Evolutionary conservation across 73 alveolate species (phyloP), one percentile per base, ranked within the genome.

Genomic region (Symbiodinium natans): DNA sequence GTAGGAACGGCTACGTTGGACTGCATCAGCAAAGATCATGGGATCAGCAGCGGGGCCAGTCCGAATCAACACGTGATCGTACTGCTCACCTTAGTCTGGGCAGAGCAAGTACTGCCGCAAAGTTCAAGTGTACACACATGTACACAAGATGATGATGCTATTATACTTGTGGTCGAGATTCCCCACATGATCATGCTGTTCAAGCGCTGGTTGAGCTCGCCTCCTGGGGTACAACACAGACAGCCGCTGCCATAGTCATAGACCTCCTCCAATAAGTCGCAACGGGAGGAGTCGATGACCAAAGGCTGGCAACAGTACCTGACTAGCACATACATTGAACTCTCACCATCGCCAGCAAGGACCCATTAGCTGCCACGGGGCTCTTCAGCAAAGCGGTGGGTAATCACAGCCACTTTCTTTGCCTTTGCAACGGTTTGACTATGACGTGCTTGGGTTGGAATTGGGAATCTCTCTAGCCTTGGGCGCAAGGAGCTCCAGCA

Each of bases 11-110:
- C 97, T 90, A 34, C 97, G 87, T 59, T 71, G 97, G 52, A 90
- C 97, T 1, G 97, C 97, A 23, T 90, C 97, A 13, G 97, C 97
- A 34, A 90, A 90, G 25, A 90, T 82, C 59, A 90, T 27, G 9
- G 97, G 97, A 41, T 90, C 97, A 10, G 97, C 97, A 90, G 97
- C 97, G 25, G 97, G 97, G 23, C 97, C 97, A 17, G 97, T 73
- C 34, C 97, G 97, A 73, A 90, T 73, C 46, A 90, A 29, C 52
- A 90, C 97, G 31, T 71, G 97, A 56, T 90, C 88, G 39, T 90
- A 90, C 23, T 41, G 87, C 54, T 90, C 97, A 31, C 97, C 97
- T 90, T 38, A 29, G 95, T 13, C 21, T 25, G 63, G 83, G 83
- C 11, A 25, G 11, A 3, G 42, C 13, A 25, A 25, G 83, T 4